Evolutionary conservation across 202 grass and related monocot species (phyloP).

Genomic region (Musa balbisiana): DNA sequence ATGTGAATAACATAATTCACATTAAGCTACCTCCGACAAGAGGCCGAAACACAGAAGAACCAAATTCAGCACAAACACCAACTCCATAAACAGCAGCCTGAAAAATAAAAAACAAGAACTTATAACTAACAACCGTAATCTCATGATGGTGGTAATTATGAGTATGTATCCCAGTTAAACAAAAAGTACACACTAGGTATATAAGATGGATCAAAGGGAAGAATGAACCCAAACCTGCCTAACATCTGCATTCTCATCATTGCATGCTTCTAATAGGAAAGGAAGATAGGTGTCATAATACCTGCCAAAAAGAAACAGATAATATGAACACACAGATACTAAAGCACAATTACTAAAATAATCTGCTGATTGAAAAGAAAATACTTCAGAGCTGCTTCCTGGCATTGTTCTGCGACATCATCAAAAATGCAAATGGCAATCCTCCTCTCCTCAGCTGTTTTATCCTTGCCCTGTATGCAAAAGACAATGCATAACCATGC

Average conservation of each 20-base stretch:
- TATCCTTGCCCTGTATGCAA: constrained; percentile 50
- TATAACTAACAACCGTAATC: constrained; percentile 1
- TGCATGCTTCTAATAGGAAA: constrained; percentile 74
- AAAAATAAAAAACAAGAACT: constrained; percentile 19
- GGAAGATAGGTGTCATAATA: constrained; percentile 87
- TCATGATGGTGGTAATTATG: neutral
- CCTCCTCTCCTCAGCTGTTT: constrained; percentile 65
- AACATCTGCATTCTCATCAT: constrained; percentile 60
- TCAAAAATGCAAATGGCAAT: constrained; percentile 69
- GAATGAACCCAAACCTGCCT: constrained; percentile 59
- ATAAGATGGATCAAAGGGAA: constrained; percentile 9
- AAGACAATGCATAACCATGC: neutral
- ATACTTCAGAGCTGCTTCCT: constrained; percentile 67
- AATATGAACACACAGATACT: constrained; percentile 12
- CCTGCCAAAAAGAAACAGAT: constrained; percentile 36
- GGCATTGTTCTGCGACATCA: constrained; percentile 82
- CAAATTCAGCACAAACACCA: constrained; percentile 82
- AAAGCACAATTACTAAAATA: constrained; percentile 13
- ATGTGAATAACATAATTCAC: neutral
- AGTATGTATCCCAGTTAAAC: neutral
- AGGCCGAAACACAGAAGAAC: constrained; percentile 58
- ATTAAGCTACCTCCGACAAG: constrained; percentile 48
- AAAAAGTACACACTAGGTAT: neutral
- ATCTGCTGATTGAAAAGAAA: constrained; percentile 9
- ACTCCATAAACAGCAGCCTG: constrained; percentile 86